Conservation (phyloP, 164 flowering plant species). For the Magnolia officinalis region DNA sequence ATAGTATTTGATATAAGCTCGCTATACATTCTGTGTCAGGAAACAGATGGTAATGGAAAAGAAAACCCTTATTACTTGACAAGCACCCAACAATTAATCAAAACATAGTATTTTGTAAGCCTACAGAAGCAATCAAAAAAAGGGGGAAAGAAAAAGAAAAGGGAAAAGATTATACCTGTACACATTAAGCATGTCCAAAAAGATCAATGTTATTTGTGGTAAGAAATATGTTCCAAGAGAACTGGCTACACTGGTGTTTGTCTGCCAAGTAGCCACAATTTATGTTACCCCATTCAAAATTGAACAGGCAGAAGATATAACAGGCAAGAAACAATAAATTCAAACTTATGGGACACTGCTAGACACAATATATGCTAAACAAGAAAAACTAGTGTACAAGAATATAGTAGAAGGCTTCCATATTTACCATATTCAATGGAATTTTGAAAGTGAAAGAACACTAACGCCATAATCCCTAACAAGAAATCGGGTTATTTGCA, state of each 20-base stretch:
- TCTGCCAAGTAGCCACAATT: conserved; percentile 45
- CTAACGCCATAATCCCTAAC: too few species aligned
- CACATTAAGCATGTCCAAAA: conserved; percentile 96
- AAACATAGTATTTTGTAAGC: not conserved
- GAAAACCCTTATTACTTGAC: not conserved
- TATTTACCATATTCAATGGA: too few species aligned
- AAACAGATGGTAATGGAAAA: conserved; percentile 5
- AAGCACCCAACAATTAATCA: not conserved
- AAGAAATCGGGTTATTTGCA: too few species aligned
- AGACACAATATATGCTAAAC: not conserved
- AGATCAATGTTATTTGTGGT: conserved; percentile 80
- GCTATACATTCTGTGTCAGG: conserved; percentile 85
- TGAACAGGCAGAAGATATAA: not conserved
- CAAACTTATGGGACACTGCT: not conserved
- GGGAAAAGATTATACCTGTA: conserved; percentile 54
- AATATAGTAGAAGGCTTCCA: not conserved
- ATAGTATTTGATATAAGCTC: conserved; percentile 92
- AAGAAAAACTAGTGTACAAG: not conserved
- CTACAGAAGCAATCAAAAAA: not conserved
- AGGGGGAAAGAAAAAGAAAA: not conserved
- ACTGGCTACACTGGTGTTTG: conserved; percentile 91
- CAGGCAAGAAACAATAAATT: not conserved
- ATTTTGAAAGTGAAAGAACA: too few species aligned
- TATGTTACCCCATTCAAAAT: not conserved
- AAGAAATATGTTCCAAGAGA: conserved; percentile 88